Evolutionary conservation across 2,329 filamentous ascomycete genomes (phyloP).

Genomic region (Alternaria triticina): DNA sequence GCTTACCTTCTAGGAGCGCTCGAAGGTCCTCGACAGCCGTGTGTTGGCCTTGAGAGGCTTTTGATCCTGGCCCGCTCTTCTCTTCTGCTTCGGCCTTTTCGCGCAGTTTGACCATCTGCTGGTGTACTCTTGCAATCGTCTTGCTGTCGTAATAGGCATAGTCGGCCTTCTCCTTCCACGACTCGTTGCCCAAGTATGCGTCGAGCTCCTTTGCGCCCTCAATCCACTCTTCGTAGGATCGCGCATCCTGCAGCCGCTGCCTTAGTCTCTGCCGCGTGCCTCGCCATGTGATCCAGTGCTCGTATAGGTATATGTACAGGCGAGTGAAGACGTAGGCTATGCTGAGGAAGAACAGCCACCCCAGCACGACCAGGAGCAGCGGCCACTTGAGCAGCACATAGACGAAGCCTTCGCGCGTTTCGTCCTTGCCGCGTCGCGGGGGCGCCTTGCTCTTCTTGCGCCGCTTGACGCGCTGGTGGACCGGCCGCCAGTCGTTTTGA

Average conservation of each 20-base stretch:
- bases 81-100: slow-evolving; percentile 63
- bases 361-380: slow-evolving; percentile 77
- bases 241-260: slow-evolving; percentile 72
- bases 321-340: slow-evolving; percentile 80
- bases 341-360: slow-evolving; percentile 79
- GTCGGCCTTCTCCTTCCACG: slow-evolving; percentile 77
- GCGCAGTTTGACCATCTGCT: slow-evolving; percentile 73
- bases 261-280: slow-evolving; percentile 77
- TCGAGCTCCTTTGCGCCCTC: slow-evolving; percentile 80
- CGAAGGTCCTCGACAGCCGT: slow-evolving; percentile 76
- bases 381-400: slow-evolving; percentile 94
- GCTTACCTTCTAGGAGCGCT: slow-evolving; percentile 67
- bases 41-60: slow-evolving; percentile 34
- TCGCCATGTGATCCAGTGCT: slow-evolving; percentile 89
- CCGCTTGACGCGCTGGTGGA: slow-evolving; percentile 72
- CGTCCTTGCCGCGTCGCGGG: slow-evolving; percentile 70
- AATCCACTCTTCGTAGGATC: slow-evolving; percentile 84
- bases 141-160: slow-evolving; percentile 85
- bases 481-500: slow-evolving; percentile 93
- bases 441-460: slow-evolving; percentile 46
- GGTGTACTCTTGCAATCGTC: slow-evolving; percentile 77
- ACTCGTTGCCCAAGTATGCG: slow-evolving; percentile 76
- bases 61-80: slow-evolving; percentile 39
- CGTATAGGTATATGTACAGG: slow-evolving; percentile 90
- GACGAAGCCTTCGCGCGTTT: slow-evolving; percentile 91